These are phyloP conservation scores for Nigrospora oryzae DNA, from an alignment of 2,329 filamentous ascomycete genomes.

Conservation along the genomic window DNA sequence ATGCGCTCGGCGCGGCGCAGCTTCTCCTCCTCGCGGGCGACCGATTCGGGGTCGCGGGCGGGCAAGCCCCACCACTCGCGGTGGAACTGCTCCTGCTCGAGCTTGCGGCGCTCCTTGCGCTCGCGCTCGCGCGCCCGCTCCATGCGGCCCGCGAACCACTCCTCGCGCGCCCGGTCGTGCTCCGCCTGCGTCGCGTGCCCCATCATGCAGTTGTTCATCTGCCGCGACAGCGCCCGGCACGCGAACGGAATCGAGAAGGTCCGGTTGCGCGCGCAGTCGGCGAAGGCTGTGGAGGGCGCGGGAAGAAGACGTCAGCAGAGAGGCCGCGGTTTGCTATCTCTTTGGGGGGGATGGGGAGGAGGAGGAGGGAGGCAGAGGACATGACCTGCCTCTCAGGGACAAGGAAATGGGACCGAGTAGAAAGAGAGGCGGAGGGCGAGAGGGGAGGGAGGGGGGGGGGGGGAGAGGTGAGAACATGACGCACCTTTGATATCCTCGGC, in stretches of 20 bases:
- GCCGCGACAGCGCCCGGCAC: constrained; percentile 69
- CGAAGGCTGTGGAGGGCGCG: constrained; percentile 61
- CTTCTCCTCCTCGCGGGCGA: constrained; percentile 43
- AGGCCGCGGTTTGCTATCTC: background rate
- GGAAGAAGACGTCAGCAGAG: background rate
- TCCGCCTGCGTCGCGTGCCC: constrained; percentile 74
- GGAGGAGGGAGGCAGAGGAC: background rate
- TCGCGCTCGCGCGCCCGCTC: constrained; percentile 62
- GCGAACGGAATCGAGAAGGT: constrained; percentile 84
- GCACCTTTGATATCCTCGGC: constrained; percentile 69
- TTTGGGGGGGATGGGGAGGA: background rate
- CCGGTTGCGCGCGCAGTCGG: constrained; percentile 76
- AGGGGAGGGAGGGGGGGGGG: background rate
- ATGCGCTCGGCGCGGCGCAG: constrained; percentile 41
- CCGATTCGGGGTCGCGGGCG: constrained; percentile 42
- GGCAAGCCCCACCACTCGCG: constrained; percentile 61
- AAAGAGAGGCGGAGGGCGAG: background rate
- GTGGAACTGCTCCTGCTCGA: constrained; percentile 57
- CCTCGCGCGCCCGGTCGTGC: constrained; percentile 79
- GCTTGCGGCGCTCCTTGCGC: constrained; percentile 48
- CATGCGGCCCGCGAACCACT: constrained; percentile 80
- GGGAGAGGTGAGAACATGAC: background rate
- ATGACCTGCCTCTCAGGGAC: background rate
- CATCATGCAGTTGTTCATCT: constrained; percentile 94
- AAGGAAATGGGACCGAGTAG: background rate